Base-by-base conservation (phyloP, 495 filamentous ascomycete species). In the Pyrenula aspistea region DNA sequence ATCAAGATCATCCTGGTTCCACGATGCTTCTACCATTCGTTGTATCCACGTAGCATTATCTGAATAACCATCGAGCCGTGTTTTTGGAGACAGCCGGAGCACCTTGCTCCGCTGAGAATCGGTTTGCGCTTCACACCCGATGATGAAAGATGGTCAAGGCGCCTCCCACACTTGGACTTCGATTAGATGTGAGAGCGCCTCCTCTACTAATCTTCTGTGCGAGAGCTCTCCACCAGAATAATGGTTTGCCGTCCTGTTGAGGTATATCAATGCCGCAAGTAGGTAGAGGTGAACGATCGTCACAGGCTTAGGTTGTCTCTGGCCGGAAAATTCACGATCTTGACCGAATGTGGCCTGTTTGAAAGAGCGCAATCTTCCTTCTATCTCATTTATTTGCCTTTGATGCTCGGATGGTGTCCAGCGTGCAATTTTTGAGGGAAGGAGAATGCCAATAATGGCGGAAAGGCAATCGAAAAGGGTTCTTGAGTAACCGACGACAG, bases 101-200 rank as follows among this genome's bases (percentile, higher is more conserved):
- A 63, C 56, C 20, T 58, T 56, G 54, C 60, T 58, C 12, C 61
- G 55, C 58, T 63, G 61, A 22, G 53, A 55, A 55, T 63, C 61
- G 48, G 57, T 55, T 47, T 53, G 48, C 53, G 61, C 61, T 61
- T 63, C 61, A 51, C 61, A 63, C 21, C 36, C 61, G 42, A 63
- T 58, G 53, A 63, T 60, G 52, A 63, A 63, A 47, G 60, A 51
- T 51, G 61, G 61, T 58, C 61, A 63, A n/a, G 61, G 58, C 47
- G 55, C 54, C 58, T 63, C 58, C 53, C 61, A 63, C 56, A 58
- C 60, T 42, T 15, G 25, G 58, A 63, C 55, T 31, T 58, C 42
- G 56, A 48, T 56, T 49, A 63, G 53, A 24, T 60, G 53, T 1
- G 53, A 47, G 53, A 63, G 60, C 49, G 55, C 61, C 58, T 63